Conservation (phyloP, 2,329 filamentous ascomycete genomes). For the Pyrenochaeta sp. region DNA sequence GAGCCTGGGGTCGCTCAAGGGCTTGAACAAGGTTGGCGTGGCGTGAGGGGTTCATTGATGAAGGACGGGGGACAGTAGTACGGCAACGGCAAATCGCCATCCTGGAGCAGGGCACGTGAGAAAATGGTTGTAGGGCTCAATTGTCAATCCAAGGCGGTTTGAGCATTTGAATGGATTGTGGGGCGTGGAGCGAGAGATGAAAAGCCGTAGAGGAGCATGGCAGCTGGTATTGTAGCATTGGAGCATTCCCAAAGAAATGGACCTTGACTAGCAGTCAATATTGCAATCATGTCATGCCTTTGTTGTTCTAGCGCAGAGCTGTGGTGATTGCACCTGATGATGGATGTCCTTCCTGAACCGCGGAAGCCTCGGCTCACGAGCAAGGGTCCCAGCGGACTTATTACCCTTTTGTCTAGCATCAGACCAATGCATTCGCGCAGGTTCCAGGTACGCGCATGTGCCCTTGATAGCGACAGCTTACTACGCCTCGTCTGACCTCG, state of each 20-base stretch:
- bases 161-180: neutral
- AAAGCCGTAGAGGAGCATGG: conserved; percentile 1
- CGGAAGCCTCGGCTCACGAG: conserved; percentile 17
- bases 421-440: conserved; percentile 13
- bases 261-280: conserved; percentile 1
- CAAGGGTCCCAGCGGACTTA: conserved; percentile 8
- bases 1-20: conserved; percentile 93
- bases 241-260: conserved; percentile 14
- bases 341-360: neutral
- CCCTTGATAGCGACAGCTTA: conserved; percentile 7
- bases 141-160: conserved; percentile 2
- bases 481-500: neutral
- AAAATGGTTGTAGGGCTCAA: conserved; percentile 9
- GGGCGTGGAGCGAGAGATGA: too few relatives aligned
- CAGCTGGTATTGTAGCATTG: conserved; percentile 20
- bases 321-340: neutral
- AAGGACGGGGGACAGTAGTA: conserved; percentile 6
- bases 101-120: conserved; percentile 5
- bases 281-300: neutral
- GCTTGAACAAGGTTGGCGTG: conserved; percentile 69
- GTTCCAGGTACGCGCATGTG: conserved; percentile 8
- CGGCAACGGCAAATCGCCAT: neutral
- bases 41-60: conserved; percentile 22
- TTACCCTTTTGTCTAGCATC: conserved; percentile 15
- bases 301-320: neutral